Percentiles rank a stretch among this genome's conserved stretches.
These are phyloP conservation scores for Grifola frondosa DNA, from an alignment of 1,284 basidiomycete genomes.

Conservation along the genomic window DNA sequence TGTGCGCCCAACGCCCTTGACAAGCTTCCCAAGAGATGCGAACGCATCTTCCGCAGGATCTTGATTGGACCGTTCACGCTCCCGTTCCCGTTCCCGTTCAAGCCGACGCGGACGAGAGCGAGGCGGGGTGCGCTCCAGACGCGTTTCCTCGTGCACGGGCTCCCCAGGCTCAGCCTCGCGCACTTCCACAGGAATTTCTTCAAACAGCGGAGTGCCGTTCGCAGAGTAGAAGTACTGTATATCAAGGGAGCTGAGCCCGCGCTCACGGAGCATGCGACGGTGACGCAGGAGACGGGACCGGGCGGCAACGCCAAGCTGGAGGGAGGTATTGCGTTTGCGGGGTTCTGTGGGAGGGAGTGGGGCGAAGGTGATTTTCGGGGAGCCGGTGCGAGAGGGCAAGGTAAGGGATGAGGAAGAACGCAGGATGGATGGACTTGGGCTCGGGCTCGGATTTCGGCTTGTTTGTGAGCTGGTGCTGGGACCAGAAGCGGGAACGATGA, in stretches of 20 bases:
- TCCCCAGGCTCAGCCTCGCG: conserved; percentile 11
- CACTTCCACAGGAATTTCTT: conserved; percentile 11
- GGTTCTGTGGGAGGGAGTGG: conserved; percentile 60
- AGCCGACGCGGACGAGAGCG: conserved; percentile 5
- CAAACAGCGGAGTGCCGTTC: not conserved
- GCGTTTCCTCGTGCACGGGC: too few species aligned
- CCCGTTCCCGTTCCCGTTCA: conserved; percentile 14
- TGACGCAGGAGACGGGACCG: conserved; percentile 46
- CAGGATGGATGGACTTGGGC: conserved; percentile 20
- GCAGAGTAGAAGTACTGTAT: conserved; percentile 15
- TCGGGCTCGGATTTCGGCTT: conserved; percentile 14
- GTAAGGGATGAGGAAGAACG: conserved; percentile 14
- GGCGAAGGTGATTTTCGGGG: conserved; percentile 55
- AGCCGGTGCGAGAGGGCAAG: conserved; percentile 12
- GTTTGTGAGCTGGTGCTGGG: conserved; percentile 6
- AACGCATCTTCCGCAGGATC: conserved; percentile 29
- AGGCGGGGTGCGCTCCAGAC: not conserved
- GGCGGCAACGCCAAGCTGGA: conserved; percentile 66
- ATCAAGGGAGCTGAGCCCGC: conserved; percentile 16
- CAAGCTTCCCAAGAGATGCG: conserved; percentile 24
- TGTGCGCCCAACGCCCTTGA: conserved; percentile 28
- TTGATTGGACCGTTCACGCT: conserved; percentile 9
- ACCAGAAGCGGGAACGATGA: not conserved
- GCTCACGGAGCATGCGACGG: conserved; percentile 28
- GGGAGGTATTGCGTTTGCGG: conserved; percentile 50